Conservation (phyloP, 495 filamentous ascomycete genomes). For the Entonaema liquescens region DNA sequence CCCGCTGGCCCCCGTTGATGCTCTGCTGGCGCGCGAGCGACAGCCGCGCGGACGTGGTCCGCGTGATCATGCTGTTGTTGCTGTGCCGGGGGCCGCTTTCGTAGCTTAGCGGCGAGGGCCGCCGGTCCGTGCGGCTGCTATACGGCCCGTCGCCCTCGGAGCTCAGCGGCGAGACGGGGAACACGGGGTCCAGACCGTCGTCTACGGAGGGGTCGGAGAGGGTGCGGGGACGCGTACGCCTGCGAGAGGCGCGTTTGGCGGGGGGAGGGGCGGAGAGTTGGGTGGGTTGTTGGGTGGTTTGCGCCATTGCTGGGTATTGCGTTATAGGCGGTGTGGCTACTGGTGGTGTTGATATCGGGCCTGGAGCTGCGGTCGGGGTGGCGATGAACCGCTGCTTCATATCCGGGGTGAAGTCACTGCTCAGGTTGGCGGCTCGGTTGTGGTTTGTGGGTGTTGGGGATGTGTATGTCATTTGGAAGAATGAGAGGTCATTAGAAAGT, state of each 20-base stretch:
- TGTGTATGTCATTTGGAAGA: slow-evolving; percentile 12
- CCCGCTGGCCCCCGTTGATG: slow-evolving; percentile 13
- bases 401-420: slow-evolving; percentile 3
- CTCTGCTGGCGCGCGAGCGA: slow-evolving; percentile 26
- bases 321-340: not conserved
- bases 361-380: not conserved
- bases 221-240: slow-evolving; percentile 13
- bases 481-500: not conserved
- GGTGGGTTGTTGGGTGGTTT: not conserved
- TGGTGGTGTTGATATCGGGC: not conserved
- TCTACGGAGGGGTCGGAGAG: slow-evolving; percentile 16
- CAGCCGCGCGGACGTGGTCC: not conserved
- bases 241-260: slow-evolving; percentile 5
- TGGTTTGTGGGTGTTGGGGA: not conserved
- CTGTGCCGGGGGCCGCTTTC: not conserved
- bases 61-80: not conserved
- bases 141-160: not conserved
- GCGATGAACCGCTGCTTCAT: not conserved
- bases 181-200: slow-evolving; percentile 15
- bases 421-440: not conserved
- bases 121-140: not conserved
- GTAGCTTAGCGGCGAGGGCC: not conserved
- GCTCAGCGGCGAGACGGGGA: slow-evolving; percentile 27
- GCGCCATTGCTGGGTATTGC: not conserved
- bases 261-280: not conserved